These are phyloP conservation scores for Colletotrichum simmondsii DNA, from an alignment of 2,329 filamentous ascomycete species.

Conservation along the genomic window DNA sequence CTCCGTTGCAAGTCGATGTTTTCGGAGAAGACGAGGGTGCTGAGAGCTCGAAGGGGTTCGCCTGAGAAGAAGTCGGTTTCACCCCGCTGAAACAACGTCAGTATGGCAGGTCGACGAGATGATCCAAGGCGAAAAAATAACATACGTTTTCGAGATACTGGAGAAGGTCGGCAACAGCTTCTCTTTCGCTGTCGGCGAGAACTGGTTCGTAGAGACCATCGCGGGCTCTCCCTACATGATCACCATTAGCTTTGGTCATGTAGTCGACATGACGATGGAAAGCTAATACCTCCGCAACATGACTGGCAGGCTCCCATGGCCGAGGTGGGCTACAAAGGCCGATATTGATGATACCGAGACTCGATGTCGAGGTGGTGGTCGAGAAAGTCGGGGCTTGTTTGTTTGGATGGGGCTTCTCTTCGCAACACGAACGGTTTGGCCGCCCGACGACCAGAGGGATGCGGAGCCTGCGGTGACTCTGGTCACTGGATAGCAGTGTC, in stretches of 20 bases:
- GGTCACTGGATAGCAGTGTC: background rate
- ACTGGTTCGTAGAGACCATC: conserved; percentile 88
- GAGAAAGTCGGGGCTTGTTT: conserved; percentile 27
- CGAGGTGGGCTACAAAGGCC: conserved; percentile 33
- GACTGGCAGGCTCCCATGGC: conserved; percentile 72
- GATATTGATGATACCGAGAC: conserved; percentile 16
- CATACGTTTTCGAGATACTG: conserved; percentile 96
- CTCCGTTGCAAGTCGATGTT: conserved; percentile 98
- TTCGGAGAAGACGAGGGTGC: conserved; percentile 96
- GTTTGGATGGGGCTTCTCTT: conserved; percentile 28
- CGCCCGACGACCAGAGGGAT: conserved; percentile 29
- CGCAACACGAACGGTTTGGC: conserved; percentile 25
- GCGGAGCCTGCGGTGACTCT: background rate
- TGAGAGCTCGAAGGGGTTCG: conserved; percentile 91
- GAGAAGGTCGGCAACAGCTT: conserved; percentile 94
- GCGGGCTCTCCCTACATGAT: conserved; percentile 73
- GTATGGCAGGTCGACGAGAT: conserved; percentile 22
- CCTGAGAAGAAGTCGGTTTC: conserved; percentile 99
- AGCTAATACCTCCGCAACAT: conserved; percentile 66
- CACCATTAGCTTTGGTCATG: conserved; percentile 16
- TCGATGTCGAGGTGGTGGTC: conserved; percentile 14
- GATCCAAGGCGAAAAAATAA: conserved; percentile 33
- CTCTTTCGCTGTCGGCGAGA: conserved; percentile 93
- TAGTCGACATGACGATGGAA: conserved; percentile 8
- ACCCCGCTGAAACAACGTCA: conserved; percentile 73